Evolutionary conservation across 345 rosid genomes (phyloP), one percentile per base, ranked within the genome.

Genomic region (Noccaea bulbosa): DNA sequence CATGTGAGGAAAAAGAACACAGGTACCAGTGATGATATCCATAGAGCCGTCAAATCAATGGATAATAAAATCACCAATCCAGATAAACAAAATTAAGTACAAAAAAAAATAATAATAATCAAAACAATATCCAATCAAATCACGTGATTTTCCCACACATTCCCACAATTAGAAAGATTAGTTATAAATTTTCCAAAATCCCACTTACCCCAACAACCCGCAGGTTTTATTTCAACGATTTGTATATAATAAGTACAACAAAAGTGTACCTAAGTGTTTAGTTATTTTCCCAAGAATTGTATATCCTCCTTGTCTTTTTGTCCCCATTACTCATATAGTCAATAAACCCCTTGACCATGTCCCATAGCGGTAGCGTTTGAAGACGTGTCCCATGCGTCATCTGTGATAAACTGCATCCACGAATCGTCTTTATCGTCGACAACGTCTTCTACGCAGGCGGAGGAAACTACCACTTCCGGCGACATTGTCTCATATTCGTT

Each of bases 371-470:
- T 47, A 24, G 69, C 47, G 69, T 65, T 81, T 8, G 93, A 81
- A 9, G 91, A 86, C 11, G 84, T 82, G 16, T 70, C 79, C 97
- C 96, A 88, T 2, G 93, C 87, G 39, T 90, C 98, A 56, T 90
- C 98, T 0, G 97, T 87, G 81, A 93, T 93, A 79, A 93, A 93
- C 22, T 90, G 97, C 97, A 90, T 93, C 98, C 98, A 93, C 3
- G 97, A 93, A 50, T 93, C 97, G 44, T 93, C 98, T 78, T 87
- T 90, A 45, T 88, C 97, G 41, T 87, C 93, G 47, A 84, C 92
- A 10, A 84, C 89, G 41, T 83, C 93, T 12, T 84, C 96, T 9
- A 76, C 72, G 53, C 83, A 78, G 8, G 81, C 80, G 2, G 91
- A 77, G 12, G 87, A 83, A 33, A 70, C 44, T 5, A 85, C 88